Evolutionary conservation across 306 rosid species (phyloP).

Genomic region (Gastrolobium villosum): DNA sequence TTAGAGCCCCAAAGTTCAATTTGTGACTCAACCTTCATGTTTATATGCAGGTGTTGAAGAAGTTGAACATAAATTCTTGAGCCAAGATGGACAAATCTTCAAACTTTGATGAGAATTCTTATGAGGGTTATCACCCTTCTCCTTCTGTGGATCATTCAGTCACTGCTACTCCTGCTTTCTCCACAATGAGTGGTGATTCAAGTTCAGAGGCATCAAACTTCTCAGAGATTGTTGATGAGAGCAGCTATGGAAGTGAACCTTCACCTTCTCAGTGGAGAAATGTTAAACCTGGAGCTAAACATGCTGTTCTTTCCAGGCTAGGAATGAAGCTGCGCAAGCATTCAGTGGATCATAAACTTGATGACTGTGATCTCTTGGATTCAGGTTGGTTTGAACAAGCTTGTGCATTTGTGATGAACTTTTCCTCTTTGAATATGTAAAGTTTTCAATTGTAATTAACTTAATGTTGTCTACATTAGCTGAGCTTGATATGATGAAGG

Average conservation of each 20-base stretch:
- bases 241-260: constrained; percentile 70
- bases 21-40: constrained; percentile 45
- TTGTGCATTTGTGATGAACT: constrained; percentile 8
- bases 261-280: constrained; percentile 73
- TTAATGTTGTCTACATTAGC: constrained; percentile 41
- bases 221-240: constrained; percentile 72
- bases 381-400: constrained; percentile 61
- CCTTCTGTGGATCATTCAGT: constrained; percentile 73
- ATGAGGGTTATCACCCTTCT: constrained; percentile 69
- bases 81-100: constrained; percentile 66
- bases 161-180: constrained; percentile 58
- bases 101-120: constrained; percentile 60
- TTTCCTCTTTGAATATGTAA: neutral
- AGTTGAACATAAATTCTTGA: constrained; percentile 44
- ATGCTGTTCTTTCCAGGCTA: constrained; percentile 53
- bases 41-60: constrained; percentile 60
- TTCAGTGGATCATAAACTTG: constrained; percentile 50
- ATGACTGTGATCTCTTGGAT: constrained; percentile 61
- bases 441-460: constrained; percentile 10
- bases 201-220: constrained; percentile 77
- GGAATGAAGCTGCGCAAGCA: constrained; percentile 60
- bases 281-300: constrained; percentile 54
- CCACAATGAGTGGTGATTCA: constrained; percentile 71
- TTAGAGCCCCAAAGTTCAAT: constrained; percentile 42
- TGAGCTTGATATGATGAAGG: constrained; percentile 88